A percentile compares a stretch with the other conserved stretches of the same genome.
phyloP scores from a whole-genome alignment of 1,139 yeast species.

The Scheffersomyces titani region DNA sequence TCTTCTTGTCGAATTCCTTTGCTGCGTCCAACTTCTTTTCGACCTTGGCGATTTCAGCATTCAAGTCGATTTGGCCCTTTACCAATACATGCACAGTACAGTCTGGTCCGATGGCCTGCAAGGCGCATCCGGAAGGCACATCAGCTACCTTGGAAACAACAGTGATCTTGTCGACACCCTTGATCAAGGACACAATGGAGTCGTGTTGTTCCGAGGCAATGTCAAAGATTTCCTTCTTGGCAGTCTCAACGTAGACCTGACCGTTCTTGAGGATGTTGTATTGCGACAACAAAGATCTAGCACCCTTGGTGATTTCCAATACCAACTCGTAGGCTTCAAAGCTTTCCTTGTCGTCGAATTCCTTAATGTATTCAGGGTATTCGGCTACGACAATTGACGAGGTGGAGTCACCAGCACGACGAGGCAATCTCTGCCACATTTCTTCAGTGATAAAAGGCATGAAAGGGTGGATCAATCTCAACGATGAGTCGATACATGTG shows the following conservation, averaged over 20 bases:
- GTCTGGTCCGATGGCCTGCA: conserved; percentile 75
- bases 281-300: conserved; percentile 90
- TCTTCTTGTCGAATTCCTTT: conserved; percentile 47
- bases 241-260: conserved; percentile 75
- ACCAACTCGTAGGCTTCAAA: conserved; percentile 78
- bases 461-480: conserved; percentile 92
- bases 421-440: conserved; percentile 98
- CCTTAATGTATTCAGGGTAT: conserved; percentile 68
- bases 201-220: conserved; percentile 72
- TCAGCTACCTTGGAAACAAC: conserved; percentile 56
- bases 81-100: conserved; percentile 88
- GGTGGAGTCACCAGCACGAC: conserved; percentile 70
- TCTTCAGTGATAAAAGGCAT: conserved; percentile 98
- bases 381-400: conserved; percentile 76
- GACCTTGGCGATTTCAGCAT: conserved; percentile 85
- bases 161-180: conserved; percentile 76
- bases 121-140: conserved; percentile 88
- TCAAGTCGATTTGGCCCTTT: conserved; percentile 92
- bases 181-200: conserved; percentile 85
- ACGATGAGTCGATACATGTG: conserved; percentile 89
- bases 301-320: conserved; percentile 83
- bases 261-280: conserved; percentile 88
- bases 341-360: conserved; percentile 64
- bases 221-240: conserved; percentile 45
- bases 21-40: conserved; percentile 69